A percentile compares a stretch with the other conserved stretches of the same genome.
phyloP scores from a whole-genome alignment of 2,329 filamentous ascomycete species.

The Stemphylium lycopersici region DNA sequence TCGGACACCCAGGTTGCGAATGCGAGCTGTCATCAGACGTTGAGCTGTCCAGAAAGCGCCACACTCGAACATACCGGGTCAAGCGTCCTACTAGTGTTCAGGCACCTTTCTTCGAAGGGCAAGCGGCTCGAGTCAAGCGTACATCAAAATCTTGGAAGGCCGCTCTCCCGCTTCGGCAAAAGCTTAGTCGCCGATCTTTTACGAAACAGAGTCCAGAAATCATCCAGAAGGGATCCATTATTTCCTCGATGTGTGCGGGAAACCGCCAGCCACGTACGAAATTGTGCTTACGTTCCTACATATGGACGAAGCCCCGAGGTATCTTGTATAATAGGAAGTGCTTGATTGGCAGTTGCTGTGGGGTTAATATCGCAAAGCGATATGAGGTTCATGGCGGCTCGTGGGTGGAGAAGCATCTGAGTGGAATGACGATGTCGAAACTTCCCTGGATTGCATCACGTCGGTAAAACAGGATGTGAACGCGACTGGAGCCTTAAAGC shows the following conservation, averaged over 20 bases:
- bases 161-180: constrained; percentile 6
- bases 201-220: background rate
- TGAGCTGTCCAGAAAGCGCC: background rate
- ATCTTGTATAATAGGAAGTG: background rate
- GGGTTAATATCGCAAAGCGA: background rate
- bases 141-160: background rate
- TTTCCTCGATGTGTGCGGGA: background rate
- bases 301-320: background rate
- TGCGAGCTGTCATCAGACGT: background rate
- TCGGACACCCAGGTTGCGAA: background rate
- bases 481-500: background rate
- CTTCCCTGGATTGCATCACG: background rate
- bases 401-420: background rate
- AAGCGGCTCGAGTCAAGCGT: background rate
- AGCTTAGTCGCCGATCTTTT: constrained; percentile 1
- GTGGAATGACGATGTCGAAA: no score
- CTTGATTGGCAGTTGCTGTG: background rate
- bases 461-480: no score
- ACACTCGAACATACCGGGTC: background rate
- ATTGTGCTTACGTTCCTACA: background rate
- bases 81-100: background rate
- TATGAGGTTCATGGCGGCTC: background rate
- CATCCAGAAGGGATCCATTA: background rate
- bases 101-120: background rate
- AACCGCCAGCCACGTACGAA: background rate